Base-by-base conservation (phyloP, 352 stramenopile species). In the Pythium brassicae region DNA sequence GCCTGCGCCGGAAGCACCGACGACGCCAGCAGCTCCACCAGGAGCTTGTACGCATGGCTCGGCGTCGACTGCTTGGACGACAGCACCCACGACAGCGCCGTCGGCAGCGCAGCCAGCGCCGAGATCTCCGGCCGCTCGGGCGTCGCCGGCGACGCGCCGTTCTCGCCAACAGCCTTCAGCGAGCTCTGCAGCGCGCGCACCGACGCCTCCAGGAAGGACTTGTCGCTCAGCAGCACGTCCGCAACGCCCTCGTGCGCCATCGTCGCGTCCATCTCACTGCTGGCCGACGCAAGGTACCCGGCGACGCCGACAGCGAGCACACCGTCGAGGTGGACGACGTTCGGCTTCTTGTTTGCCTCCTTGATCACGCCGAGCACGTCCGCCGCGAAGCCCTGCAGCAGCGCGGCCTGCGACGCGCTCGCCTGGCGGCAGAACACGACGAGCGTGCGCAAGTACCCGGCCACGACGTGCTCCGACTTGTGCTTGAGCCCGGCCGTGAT, bases 301-400 rank as follows among this genome's bases (percentile, higher is more conserved):
- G 78, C 80, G 11, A 92, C 55, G 11, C 71, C 69, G 57, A 94
- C 52, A 17, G 86, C 79, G 3, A 95, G 61, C 32, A 95, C 62
- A 15, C 83, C 86, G 40, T 94, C 83, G n/a, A 92, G 53, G 55
- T 92, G 86, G 4, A 70, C 51, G 25, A 92, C 46, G 48, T 86
- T 84, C 0, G 75, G 65, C 66, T 93, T 95, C 68, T 94, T 95
- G 54, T 80, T 88, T 4, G 79, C 59, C 10, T 91, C 78, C 37
- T 74, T 62, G 29, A 85, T 69, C 27, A 95, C 62, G 0, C 59
- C 58, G 42, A 86, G 35, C n/a, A 92, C 48, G 57, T 91, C 74
- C 8, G 78, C 62, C 9, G 69, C 64, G 59, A 89, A 78, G 6
- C 63, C 45, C 2, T 64, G 59, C 11, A 62, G 62, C 12, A 66